Evolutionary conservation across 306 rosid species (phyloP).

Genomic region (Malus asiatica): DNA sequence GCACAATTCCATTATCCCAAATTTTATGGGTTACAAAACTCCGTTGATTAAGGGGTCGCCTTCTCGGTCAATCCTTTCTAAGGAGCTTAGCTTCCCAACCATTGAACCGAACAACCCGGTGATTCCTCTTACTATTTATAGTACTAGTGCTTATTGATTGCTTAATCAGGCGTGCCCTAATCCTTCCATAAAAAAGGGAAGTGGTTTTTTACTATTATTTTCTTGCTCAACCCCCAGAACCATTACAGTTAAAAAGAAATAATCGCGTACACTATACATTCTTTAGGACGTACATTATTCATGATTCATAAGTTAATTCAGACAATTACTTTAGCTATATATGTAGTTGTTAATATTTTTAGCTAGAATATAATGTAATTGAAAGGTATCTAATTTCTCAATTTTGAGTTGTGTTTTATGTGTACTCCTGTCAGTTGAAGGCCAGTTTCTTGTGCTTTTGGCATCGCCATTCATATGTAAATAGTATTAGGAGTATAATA

Average conservation of each 20-base stretch:
- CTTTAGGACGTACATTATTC: neutral
- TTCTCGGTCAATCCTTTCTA: no score
- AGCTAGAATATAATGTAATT: neutral
- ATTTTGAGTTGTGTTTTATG: neutral
- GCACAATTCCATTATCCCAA: neutral
- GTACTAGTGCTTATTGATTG: neutral
- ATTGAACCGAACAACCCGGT: no score
- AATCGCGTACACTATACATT: neutral
- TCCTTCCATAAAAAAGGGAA: constrained; percentile 3
- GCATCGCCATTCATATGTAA: neutral
- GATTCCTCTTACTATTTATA: neutral
- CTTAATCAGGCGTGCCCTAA: neutral
- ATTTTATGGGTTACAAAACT: neutral
- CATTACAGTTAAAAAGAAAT: neutral
- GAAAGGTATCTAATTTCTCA: neutral
- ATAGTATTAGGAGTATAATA: no score
- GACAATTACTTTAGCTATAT: neutral
- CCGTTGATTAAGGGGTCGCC: no score
- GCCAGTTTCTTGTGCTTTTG: neutral
- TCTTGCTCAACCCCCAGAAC: neutral
- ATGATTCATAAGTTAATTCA: neutral
- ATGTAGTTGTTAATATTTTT: neutral
- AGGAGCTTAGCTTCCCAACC: no score
- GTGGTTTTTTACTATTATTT: neutral
- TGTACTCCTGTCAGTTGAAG: neutral